Percentiles rank a stretch among this genome's conserved stretches.
These are phyloP conservation scores for Tillandsia leiboldiana DNA, from an alignment of 176 grass and related monocot genomes.

Conservation along the genomic window DNA sequence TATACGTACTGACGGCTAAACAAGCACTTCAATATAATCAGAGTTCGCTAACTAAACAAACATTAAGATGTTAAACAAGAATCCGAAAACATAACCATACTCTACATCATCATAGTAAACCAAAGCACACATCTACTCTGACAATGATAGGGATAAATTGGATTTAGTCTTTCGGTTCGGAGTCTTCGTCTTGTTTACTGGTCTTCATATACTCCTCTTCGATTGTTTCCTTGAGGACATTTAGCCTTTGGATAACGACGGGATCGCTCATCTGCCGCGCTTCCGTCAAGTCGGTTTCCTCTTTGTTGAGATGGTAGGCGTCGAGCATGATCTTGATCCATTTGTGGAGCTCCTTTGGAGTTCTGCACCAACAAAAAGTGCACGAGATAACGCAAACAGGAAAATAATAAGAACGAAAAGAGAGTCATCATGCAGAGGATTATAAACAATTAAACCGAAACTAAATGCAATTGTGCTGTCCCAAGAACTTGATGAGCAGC, in stretches of 20 bases:
- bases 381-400: background rate
- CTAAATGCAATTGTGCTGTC: background rate
- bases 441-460: too few relatives aligned
- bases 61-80: too few relatives aligned
- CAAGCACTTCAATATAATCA: too few relatives aligned
- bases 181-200: conserved; percentile 39
- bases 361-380: conserved; percentile 34
- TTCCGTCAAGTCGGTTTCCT: conserved; percentile 64
- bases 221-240: conserved; percentile 66
- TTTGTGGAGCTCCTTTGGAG: conserved; percentile 79
- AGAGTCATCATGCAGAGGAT: too few relatives aligned
- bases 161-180: conserved; percentile 23
- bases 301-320: conserved; percentile 82
- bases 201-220: conserved; percentile 72
- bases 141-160: background rate
- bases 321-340: conserved; percentile 84
- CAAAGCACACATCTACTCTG: background rate
- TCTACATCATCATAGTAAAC: too few relatives aligned
- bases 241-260: conserved; percentile 65
- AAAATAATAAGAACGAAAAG: too few relatives aligned
- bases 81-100: too few relatives aligned
- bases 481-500: background rate
- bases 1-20: too few relatives aligned
- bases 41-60: too few relatives aligned
- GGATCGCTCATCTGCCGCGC: conserved; percentile 69